Base-by-base conservation (phyloP, 441 rosid genomes). In the Euphorbia corollata region DNA sequence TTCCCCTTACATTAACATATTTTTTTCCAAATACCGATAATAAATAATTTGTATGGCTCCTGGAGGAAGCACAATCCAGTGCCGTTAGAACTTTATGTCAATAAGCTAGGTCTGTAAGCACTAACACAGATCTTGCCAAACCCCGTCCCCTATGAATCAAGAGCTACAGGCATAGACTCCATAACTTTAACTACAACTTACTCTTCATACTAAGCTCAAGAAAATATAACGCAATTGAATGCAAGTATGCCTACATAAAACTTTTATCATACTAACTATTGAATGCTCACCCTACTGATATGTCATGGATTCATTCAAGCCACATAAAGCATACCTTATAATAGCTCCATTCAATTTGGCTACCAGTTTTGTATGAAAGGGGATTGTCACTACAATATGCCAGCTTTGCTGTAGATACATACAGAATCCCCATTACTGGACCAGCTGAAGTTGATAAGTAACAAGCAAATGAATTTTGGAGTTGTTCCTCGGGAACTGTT, bases 361-460 rank as follows among this genome's bases (percentile, higher is more conserved):
- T 80, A 59, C 84, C 83, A 48, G 77, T 73, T 79, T 91, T 86
- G 73, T 91, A 93, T 0, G 99, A 87, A 69, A 93, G 86, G 61
- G 99, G 99, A 67, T 81, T 89, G 78, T 93, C 99, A 20, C 99
- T 93, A 67, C 88, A 89, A 72, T 85, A 93, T 9, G 93, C 99
- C 63, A 93, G 87, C 77, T 93, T 93, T 36, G 83, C 90, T 0
- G 91, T 71, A 67, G 99, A 93, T 65, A 89, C 71, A 67, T 91
- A 93, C 59, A 93, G 74, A 73, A 84, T 79, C 15, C 99, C 99
- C 96, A 91, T 93, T 57, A 93, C 97, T n/a, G 99, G 99, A 47
- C 99, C 99, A 72, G 97, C 99, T 22, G 98, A 93, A 56, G 98
- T 91, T 18, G 97, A 91, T 54, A 93, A 82, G 84, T 90, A 93